These are phyloP conservation scores for Nitzschia inconspicua DNA, from an alignment of 108 stramenopile species.

Conservation along the genomic window DNA sequence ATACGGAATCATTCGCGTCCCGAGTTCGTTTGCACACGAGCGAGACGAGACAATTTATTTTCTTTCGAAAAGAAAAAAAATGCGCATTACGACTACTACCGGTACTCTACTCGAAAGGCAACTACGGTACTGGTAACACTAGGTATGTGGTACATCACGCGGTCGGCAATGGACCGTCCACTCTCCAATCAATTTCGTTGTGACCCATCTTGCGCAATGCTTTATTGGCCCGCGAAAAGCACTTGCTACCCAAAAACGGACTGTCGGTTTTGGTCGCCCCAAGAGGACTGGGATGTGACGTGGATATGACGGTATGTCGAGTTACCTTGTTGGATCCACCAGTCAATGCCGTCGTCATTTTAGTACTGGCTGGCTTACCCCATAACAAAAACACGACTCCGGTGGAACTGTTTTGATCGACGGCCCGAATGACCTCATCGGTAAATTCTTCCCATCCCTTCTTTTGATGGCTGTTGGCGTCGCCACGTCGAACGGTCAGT, in stretches of 20 bases:
- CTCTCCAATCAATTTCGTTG: conserved; percentile 37
- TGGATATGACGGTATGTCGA: conserved; percentile 24
- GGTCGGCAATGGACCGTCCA: conserved; percentile 4
- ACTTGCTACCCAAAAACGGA: conserved; percentile 90
- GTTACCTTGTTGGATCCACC: conserved; percentile 2
- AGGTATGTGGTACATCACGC: too few relatives aligned
- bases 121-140: too few relatives aligned
- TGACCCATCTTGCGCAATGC: conserved; percentile 57
- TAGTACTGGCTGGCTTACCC: conserved; percentile 92
- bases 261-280: conserved; percentile 84
- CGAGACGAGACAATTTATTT: too few relatives aligned
- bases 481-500: conserved; percentile 88
- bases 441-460: conserved; percentile 97
- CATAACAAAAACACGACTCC: conserved; percentile 97
- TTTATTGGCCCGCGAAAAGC: conserved; percentile 89
- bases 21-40: too few relatives aligned
- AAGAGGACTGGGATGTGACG: conserved; percentile 82
- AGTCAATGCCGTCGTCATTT: conserved; percentile 24
- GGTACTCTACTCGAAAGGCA: too few relatives aligned
- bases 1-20: too few relatives aligned
- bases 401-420: conserved; percentile 19
- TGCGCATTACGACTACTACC: too few relatives aligned
- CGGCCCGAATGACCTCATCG: conserved; percentile 69
- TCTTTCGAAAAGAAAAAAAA: too few relatives aligned
- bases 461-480: conserved; percentile 89